These are phyloP conservation scores for Solanum arcanum DNA, from an alignment of 257 asterid species.

Conservation along the genomic window DNA sequence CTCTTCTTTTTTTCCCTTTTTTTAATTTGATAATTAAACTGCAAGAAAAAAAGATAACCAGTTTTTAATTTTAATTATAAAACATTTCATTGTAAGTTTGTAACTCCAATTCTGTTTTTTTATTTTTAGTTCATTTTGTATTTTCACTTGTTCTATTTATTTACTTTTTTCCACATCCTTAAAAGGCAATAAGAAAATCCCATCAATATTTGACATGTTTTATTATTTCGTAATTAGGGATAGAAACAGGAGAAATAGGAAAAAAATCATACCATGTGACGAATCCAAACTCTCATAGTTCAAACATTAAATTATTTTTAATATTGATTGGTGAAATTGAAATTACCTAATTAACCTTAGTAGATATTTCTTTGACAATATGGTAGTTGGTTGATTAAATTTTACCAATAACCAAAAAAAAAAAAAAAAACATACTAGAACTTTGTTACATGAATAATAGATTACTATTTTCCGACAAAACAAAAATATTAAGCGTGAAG, in stretches of 20 bases:
- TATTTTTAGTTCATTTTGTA: background rate
- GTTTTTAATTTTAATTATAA: background rate
- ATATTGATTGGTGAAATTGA: background rate
- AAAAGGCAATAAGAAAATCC: background rate
- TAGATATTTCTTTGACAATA: background rate
- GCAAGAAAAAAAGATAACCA: background rate
- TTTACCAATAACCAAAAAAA: background rate
- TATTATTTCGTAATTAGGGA: too few relatives aligned
- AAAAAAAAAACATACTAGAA: background rate
- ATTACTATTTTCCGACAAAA: too few relatives aligned
- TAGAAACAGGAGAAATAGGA: too few relatives aligned
- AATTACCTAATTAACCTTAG: background rate
- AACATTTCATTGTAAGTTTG: too few relatives aligned
- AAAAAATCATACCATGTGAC: too few relatives aligned
- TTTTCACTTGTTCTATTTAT: background rate
- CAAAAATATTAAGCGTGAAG: background rate
- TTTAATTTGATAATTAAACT: background rate
- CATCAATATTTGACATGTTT: background rate
- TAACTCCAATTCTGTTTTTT: background rate
- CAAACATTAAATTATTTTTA: background rate
- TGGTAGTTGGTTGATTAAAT: background rate
- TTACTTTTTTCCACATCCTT: background rate
- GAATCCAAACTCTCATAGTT: background rate
- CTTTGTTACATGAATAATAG: background rate
- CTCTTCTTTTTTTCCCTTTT: background rate